Conservation (phyloP, 495 filamentous ascomycete genomes). For the Parathielavia appendiculata region DNA sequence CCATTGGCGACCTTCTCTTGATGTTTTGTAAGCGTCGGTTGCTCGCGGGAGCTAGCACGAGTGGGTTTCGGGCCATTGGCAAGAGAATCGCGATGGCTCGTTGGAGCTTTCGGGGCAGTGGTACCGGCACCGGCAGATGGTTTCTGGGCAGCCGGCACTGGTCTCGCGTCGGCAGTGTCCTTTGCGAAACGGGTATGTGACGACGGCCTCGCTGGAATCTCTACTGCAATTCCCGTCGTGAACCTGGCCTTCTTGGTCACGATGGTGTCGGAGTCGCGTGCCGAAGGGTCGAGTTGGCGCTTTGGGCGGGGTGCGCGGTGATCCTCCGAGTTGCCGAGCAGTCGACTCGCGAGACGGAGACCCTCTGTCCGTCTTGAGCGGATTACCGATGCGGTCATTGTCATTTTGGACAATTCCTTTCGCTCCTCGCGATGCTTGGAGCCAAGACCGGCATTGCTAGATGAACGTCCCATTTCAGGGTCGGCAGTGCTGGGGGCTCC, state of each 20-base stretch:
- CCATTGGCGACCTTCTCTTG: constrained; percentile 48
- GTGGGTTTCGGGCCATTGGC: constrained; percentile 22
- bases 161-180: constrained; percentile 32
- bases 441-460: too few relatives aligned
- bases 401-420: constrained; percentile 16
- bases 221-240: constrained; percentile 36
- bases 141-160: constrained; percentile 23
- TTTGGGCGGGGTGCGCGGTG: constrained; percentile 22
- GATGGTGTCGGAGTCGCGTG: constrained; percentile 17
- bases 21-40: constrained; percentile 39
- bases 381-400: constrained; percentile 35
- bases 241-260: constrained; percentile 24
- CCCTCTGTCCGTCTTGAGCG: constrained; percentile 36
- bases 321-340: constrained; percentile 16
- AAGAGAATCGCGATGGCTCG: constrained; percentile 16
- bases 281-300: constrained; percentile 22
- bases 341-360: constrained; percentile 22
- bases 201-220: constrained; percentile 34
- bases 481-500: too few relatives aligned
- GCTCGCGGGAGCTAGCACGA: constrained; percentile 25
- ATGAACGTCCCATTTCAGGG: too few relatives aligned
- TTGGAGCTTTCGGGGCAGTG: constrained; percentile 27
- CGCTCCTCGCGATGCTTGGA: too few relatives aligned
- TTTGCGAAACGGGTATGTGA: constrained; percentile 26
- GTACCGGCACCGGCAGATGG: constrained; percentile 1